Evolutionary conservation across 306 rosid genomes (phyloP), one percentile per base, ranked within the genome.

Genomic region (Hippophae tibetana): DNA sequence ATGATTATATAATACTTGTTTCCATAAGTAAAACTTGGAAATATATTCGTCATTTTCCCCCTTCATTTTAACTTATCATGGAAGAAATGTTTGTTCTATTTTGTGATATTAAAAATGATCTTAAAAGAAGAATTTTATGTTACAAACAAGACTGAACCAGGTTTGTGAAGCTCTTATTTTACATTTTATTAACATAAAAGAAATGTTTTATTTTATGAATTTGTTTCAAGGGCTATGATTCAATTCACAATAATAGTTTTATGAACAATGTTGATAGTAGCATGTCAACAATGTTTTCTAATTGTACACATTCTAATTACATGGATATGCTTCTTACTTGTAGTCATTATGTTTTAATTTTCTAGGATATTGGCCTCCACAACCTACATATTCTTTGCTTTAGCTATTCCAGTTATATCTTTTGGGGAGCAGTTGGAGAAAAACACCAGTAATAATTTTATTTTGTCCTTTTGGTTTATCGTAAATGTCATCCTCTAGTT

Each of bases 11-110:
- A 43, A 41, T 42, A 51, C 67, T 55, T 67, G 59, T 46, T 56
- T 55, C 23, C 52, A 58, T 70, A 80, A 54, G 62, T 43, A 69
- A 78, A 18, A 18, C 23, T 18, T 18, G 18, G 18, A 18, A 18
- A 18, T 18, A 18, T 18, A 18, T 18, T 18, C 61, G 43, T 62
- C 48, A 38, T 55, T 42, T 27, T 25, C 18, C 42, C 56, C 23
- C 67, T 50, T 74, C 68, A 54, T 49, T 69, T 49, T 54, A 43
- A 60, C 51, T 53, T 64, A 27, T 40, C 61, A 90, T 90, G 97
- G 95, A 90, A 71, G 97, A 90, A 84, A 87, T 94, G 54, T 90
- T 87, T 79, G 93, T 90, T 67, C 97, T 95, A 65, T 70, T 90
- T 52, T 94, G 95, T 0, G 95, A 95, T 67, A 90, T 90, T 64